Conservation (phyloP, 2,329 filamentous ascomycete species). For the Penicillium psychrosexuale region DNA sequence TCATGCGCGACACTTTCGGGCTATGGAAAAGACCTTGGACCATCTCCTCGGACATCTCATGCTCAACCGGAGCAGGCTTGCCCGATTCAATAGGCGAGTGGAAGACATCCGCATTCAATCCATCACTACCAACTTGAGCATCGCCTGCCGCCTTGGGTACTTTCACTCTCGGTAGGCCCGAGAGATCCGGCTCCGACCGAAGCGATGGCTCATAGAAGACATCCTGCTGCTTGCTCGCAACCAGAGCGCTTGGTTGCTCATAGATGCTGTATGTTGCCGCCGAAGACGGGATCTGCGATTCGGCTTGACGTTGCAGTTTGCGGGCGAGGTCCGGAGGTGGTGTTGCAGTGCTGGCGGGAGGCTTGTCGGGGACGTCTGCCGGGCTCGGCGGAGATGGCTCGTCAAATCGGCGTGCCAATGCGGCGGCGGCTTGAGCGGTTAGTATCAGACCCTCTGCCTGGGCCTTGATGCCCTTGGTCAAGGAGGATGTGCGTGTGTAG, state of each 20-base stretch:
- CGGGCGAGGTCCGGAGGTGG: slow-evolving; percentile 45
- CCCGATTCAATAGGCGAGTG: slow-evolving; percentile 38
- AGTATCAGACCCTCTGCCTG: slow-evolving; percentile 62
- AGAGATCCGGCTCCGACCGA: slow-evolving; percentile 47
- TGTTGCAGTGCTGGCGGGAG: slow-evolving; percentile 1
- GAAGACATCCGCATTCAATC: slow-evolving; percentile 57
- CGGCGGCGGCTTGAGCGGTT: slow-evolving; percentile 59
- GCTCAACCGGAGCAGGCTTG: slow-evolving; percentile 34
- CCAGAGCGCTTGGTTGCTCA: slow-evolving; percentile 29
- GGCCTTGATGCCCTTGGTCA: slow-evolving; percentile 60
- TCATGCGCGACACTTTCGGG: slow-evolving; percentile 54
- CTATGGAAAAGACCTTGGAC: slow-evolving; percentile 63
- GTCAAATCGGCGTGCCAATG: slow-evolving; percentile 57
- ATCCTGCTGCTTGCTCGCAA: slow-evolving; percentile 55
- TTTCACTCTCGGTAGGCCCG: slow-evolving; percentile 54
- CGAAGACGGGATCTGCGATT: slow-evolving; percentile 53
- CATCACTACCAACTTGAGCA: slow-evolving; percentile 44
- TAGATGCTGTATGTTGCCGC: slow-evolving; percentile 44
- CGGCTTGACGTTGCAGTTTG: slow-evolving; percentile 48
- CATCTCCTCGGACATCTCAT: slow-evolving; percentile 56
- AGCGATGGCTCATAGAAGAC: slow-evolving; percentile 55
- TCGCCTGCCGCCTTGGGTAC: slow-evolving; percentile 53
- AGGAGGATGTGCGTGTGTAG: slow-evolving; percentile 61
- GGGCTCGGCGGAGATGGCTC: slow-evolving; percentile 39
- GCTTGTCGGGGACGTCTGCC: slow-evolving; percentile 26